Evolutionary conservation across 2,329 filamentous ascomycete species (phyloP), one percentile per base, ranked within the genome.

Genomic region (Geosmithia morbida): DNA sequence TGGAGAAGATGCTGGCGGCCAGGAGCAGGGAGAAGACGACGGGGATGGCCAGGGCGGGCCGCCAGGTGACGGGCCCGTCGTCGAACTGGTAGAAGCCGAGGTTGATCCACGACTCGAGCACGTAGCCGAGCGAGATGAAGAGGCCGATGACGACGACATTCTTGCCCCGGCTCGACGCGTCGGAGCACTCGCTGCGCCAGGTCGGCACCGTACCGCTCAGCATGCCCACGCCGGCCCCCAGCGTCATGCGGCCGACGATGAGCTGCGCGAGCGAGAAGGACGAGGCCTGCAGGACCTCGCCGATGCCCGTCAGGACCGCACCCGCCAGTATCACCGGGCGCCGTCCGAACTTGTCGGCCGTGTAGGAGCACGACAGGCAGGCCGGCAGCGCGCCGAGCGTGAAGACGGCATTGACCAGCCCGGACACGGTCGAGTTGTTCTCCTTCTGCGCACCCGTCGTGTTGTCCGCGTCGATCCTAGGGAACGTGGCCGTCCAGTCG

Each of bases 311-410:
- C 14, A 46, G 33, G 17, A 26, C 22, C 30, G 22, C 45, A 17
- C 45, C 44, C 30, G 19, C 61, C 52, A 76, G 66, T 49, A 79
- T 73, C 3, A 75, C 76, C 51, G 66, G 66, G 50, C 69, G 68
- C n/a, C 77, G 69, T 8, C 77, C 77, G 43, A 78, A 69, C 41
- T 67, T 67, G 52, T 81, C 77, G 65, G 77, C 77, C 2, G 75
- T 76, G 44, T 55, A 61, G 2, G 57, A 57, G 48, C 59, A 61
- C 2, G 57, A 55, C 4, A 61, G 40, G 6, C 57, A 78, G 69
- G 77, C 51, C 67, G 75, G 57, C 53, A 80, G 73, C 13, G 75
- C 76, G 6, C 77, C 77, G 44, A 79, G 69, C n/a, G 73, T 72
- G 53, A 75, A 75, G 2, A 65, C 65, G 1, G 70, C 71, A 13